A percentile compares a stretch with the other conserved stretches of the same genome.
phyloP scores from a whole-genome alignment of 495 filamentous ascomycete genomes.

The Chaetomium tenue region DNA sequence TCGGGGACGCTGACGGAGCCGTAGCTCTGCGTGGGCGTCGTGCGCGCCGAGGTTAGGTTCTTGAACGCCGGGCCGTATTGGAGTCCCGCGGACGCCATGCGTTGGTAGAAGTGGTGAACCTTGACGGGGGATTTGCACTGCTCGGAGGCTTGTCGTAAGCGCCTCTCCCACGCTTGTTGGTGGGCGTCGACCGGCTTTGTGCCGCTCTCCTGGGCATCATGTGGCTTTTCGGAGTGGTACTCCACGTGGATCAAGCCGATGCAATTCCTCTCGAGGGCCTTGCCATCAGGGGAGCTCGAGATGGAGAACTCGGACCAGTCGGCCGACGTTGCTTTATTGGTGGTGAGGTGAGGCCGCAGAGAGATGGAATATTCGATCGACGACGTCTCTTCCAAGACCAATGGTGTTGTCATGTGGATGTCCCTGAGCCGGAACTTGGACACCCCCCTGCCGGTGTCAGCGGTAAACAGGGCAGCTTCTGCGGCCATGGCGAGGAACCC shows the following conservation, averaged over 20 bases:
- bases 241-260: not conserved
- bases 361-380: not conserved
- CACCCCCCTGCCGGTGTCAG: not conserved
- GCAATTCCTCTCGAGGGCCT: not conserved
- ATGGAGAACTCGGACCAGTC: slow-evolving; percentile 1
- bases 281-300: slow-evolving; percentile 1
- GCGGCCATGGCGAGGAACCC: slow-evolving; percentile 1
- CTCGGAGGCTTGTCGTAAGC: not conserved
- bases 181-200: not conserved
- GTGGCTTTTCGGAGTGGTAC: not conserved
- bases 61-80: not conserved
- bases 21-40: not conserved
- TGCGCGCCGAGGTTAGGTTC: not conserved
- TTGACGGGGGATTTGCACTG: not conserved
- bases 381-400: not conserved
- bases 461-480: not conserved
- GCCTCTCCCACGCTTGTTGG: not conserved
- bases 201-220: not conserved
- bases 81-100: not conserved
- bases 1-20: not conserved
- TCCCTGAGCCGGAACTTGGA: not conserved
- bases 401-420: not conserved
- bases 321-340: not conserved
- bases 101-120: not conserved
- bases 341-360: not conserved